Evolutionary conservation across 495 filamentous ascomycete genomes (phyloP).

Genomic region (Evernia prunastri): DNA sequence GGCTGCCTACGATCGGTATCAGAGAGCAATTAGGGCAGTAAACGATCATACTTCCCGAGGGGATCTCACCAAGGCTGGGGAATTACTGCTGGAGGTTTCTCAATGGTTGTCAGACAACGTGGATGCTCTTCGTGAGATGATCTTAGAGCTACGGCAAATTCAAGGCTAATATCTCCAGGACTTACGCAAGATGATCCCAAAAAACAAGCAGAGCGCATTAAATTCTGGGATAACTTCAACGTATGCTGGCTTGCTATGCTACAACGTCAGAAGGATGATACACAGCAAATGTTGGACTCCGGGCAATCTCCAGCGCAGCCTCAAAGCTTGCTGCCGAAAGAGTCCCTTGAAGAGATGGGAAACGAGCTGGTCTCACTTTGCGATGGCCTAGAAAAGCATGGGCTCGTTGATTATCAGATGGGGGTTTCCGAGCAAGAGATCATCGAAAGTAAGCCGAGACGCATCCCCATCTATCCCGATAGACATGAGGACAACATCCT

Average conservation of each 20-base stretch:
- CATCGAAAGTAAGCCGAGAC: conserved; percentile 46
- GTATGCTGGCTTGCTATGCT: conserved; percentile 84
- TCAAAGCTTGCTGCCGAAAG: conserved; percentile 59
- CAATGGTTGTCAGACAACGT: conserved; percentile 80
- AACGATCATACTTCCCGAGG: conserved; percentile 71
- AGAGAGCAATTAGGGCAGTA: conserved; percentile 61
- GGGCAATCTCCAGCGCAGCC: conserved; percentile 53
- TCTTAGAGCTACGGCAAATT: conserved; percentile 23
- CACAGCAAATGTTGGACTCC: conserved; percentile 49
- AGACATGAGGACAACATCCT: not conserved
- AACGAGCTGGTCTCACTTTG: conserved; percentile 73
- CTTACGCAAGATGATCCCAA: conserved; percentile 68
- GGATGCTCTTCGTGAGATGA: conserved; percentile 69
- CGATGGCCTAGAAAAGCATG: conserved; percentile 79
- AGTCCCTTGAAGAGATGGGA: conserved; percentile 71
- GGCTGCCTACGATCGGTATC: conserved; percentile 71
- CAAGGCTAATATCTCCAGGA: conserved; percentile 42
- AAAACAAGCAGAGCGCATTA: conserved; percentile 62
- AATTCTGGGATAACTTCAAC: conserved; percentile 93
- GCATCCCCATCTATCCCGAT: not conserved
- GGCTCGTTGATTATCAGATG: conserved; percentile 94
- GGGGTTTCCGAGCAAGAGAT: conserved; percentile 96
- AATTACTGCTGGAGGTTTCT: conserved; percentile 69
- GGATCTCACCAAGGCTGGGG: conserved; percentile 64
- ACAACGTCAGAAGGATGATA: conserved; percentile 79